Conservation (phyloP, 2,329 filamentous ascomycete genomes). For the Aspergillus eucalypticola region DNA sequence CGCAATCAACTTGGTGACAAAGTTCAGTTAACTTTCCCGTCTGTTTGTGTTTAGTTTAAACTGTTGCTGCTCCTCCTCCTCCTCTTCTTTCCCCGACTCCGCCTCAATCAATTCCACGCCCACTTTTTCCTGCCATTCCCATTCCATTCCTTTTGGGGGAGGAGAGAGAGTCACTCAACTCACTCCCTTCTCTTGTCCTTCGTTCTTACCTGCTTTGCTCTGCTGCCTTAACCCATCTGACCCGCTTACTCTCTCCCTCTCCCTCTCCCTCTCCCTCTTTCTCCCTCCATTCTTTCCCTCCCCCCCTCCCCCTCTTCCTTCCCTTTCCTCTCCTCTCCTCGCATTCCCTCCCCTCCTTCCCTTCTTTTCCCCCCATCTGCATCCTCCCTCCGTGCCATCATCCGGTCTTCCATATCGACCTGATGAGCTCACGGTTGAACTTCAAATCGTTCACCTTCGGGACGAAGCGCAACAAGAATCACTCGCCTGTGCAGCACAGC, state of each 20-base stretch:
- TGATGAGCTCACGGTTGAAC: slow-evolving; percentile 55
- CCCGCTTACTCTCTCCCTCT: slow-evolving; percentile 11
- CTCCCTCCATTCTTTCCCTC: background rate
- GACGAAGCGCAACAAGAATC: slow-evolving; percentile 54
- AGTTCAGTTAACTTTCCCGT: too few species aligned
- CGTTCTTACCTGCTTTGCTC: background rate
- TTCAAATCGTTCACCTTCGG: slow-evolving; percentile 53
- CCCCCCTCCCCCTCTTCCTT: too few species aligned
- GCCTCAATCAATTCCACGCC: background rate
- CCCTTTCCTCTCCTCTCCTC: slow-evolving; percentile 17
- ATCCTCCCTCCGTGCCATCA: slow-evolving; percentile 18
- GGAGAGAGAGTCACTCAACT: too few species aligned
- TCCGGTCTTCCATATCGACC: slow-evolving; percentile 43
- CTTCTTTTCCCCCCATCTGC: slow-evolving; percentile 8
- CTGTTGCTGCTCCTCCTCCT: too few species aligned
- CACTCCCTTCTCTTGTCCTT: background rate
- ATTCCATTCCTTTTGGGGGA: too few species aligned
- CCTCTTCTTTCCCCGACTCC: too few species aligned
- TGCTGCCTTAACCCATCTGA: slow-evolving; percentile 9
- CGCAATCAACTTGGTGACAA: too few species aligned
- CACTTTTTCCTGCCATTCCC: background rate
- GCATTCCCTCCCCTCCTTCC: slow-evolving; percentile 7
- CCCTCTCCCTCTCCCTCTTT: background rate
- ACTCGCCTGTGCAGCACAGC: slow-evolving; percentile 36
- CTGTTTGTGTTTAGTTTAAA: too few species aligned